Evolutionary conservation across 352 stramenopile species (phyloP).

Genomic region (Globisporangium parvum): DNA sequence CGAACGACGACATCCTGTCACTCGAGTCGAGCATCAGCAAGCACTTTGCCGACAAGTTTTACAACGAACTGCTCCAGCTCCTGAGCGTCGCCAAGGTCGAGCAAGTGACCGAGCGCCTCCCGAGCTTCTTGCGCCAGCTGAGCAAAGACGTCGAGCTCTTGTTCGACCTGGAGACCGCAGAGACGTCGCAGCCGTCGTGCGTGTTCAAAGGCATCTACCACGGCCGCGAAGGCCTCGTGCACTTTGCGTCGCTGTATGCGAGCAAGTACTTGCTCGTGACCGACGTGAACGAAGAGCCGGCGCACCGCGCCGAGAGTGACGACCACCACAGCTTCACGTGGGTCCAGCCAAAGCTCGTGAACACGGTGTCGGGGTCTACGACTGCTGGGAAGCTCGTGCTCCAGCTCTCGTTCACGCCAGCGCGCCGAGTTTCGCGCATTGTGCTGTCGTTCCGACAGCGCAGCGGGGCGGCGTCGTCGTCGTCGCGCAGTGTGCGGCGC

Average conservation of each 20-base stretch:
- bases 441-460: slow-evolving; percentile 81
- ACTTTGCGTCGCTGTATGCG: slow-evolving; percentile 72
- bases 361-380: slow-evolving; percentile 73
- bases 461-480: slow-evolving; percentile 22
- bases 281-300: slow-evolving; percentile 39
- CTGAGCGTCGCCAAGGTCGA: slow-evolving; percentile 34
- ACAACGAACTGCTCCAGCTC: slow-evolving; percentile 52
- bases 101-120: slow-evolving; percentile 46
- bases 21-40: slow-evolving; percentile 61
- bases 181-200: slow-evolving; percentile 65
- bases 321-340: slow-evolving; percentile 68
- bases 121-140: slow-evolving; percentile 67
- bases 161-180: slow-evolving; percentile 77
- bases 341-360: slow-evolving; percentile 49
- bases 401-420: slow-evolving; percentile 79
- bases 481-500: slow-evolving; percentile 30
- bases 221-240: slow-evolving; percentile 77
- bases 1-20: slow-evolving; percentile 40
- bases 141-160: slow-evolving; percentile 82
- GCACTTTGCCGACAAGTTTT: slow-evolving; percentile 66
- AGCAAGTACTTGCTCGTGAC: slow-evolving; percentile 73
- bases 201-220: slow-evolving; percentile 88
- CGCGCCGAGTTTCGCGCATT: slow-evolving; percentile 74
- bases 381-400: slow-evolving; percentile 69
- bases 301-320: slow-evolving; percentile 61